Evolutionary conservation across 108 stramenopile genomes (phyloP).

Genomic region (Discostella pseudostelligera): DNA sequence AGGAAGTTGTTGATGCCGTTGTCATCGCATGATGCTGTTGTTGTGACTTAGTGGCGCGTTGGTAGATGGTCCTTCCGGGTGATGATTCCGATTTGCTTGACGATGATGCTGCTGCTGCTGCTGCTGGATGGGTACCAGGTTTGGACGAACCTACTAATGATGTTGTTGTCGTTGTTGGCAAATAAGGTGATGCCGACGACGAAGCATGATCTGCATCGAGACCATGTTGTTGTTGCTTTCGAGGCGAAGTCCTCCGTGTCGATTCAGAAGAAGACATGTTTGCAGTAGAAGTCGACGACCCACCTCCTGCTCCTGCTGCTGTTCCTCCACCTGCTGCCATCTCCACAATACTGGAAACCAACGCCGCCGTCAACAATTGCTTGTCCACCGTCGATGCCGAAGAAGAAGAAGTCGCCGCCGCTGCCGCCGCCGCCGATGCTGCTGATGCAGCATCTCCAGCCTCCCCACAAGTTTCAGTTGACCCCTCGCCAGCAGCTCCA

Average conservation of each 20-base stretch:
- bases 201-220: conserved; percentile 25
- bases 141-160: too few species aligned
- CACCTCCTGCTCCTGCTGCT: not conserved
- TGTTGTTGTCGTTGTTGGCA: too few species aligned
- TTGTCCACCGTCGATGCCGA: conserved; percentile 35
- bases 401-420: conserved; percentile 17
- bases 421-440: not conserved
- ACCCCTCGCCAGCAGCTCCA: too few species aligned
- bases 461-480: not conserved
- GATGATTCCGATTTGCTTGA: not conserved
- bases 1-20: too few species aligned
- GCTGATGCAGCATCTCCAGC: conserved; percentile 2
- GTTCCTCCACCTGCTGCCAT: conserved; percentile 3
- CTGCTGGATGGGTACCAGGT: not conserved
- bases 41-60: conserved; percentile 26
- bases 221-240: conserved; percentile 23
- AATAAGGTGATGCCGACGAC: conserved; percentile 4
- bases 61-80: conserved; percentile 25
- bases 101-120: not conserved
- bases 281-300: not conserved
- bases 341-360: conserved; percentile 66
- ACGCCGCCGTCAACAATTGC: conserved; percentile 60
- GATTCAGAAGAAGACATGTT: not conserved
- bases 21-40: too few species aligned
- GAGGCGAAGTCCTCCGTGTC: conserved; percentile 43